Percentiles rank a stretch among this genome's conserved stretches.
Evolutionary conservation across 768 basidiomycete genomes (phyloP).

Genomic region (Obba rivulosa): DNA sequence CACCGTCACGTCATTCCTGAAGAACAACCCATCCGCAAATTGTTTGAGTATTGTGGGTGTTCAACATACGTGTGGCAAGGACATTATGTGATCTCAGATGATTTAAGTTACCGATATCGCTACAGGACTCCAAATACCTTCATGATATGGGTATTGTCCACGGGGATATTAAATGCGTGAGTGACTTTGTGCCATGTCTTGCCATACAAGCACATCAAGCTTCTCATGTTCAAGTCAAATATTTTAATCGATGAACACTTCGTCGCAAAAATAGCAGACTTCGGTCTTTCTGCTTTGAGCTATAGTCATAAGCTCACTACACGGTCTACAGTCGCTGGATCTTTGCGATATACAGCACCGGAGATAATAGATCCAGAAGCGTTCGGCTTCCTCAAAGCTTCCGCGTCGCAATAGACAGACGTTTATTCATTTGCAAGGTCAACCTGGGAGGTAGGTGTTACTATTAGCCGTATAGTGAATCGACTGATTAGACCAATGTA

Average conservation of each 20-base stretch:
- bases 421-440: conserved; percentile 6
- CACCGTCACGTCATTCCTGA: conserved; percentile 2
- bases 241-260: not conserved
- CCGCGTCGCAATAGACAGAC: not conserved
- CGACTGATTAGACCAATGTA: not conserved
- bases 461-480: not conserved
- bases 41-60: conserved; percentile 3
- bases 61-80: too few species aligned
- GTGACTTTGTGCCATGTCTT: not conserved
- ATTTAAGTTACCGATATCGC: not conserved
- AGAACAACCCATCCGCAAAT: not conserved
- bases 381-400: too few species aligned
- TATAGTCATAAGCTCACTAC: conserved; percentile 1
- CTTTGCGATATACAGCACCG: too few species aligned
- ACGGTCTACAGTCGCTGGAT: conserved; percentile 1
- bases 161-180: conserved; percentile 5
- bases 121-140: not conserved
- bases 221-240: not conserved
- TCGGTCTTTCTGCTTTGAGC: conserved; percentile 2
- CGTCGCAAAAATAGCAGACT: conserved; percentile 1
- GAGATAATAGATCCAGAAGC: too few species aligned
- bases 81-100: not conserved
- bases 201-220: too few species aligned
- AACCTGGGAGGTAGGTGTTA: conserved; percentile 1
- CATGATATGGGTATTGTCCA: conserved; percentile 3